A percentile compares a stretch with the other conserved stretches of the same genome.
Conservation (phyloP, 495 filamentous ascomycete species). For the Trichoderma asperelloides region DNA sequence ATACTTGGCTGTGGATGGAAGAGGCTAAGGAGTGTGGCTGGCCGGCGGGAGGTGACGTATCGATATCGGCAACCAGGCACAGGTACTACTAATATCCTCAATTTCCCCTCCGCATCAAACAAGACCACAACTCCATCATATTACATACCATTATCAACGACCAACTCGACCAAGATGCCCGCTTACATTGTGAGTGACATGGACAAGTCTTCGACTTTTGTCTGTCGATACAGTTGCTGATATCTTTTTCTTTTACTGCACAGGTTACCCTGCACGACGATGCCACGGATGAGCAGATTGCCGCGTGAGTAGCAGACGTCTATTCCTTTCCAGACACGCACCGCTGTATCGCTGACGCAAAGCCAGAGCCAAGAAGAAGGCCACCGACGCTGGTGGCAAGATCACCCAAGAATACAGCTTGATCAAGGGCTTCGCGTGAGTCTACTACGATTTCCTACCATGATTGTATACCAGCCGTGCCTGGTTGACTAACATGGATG, state of each 20-base stretch:
- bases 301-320: constrained; percentile 40
- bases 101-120: neutral
- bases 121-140: neutral
- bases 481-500: constrained; percentile 6
- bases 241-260: neutral
- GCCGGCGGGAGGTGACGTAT: neutral
- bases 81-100: neutral
- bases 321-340: neutral
- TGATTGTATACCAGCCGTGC: neutral
- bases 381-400: constrained; percentile 61
- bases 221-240: neutral
- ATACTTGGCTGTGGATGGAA: neutral
- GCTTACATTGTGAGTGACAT: constrained; percentile 53
- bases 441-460: constrained; percentile 3
- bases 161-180: constrained; percentile 48
- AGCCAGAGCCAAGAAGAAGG: constrained; percentile 62
- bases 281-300: constrained; percentile 50
- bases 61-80: neutral
- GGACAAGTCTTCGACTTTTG: constrained; percentile 7
- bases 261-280: constrained; percentile 74
- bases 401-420: constrained; percentile 76
- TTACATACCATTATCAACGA: neutral
- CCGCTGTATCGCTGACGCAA: constrained; percentile 9
- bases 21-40: neutral
- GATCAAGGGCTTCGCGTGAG: constrained; percentile 89